These are phyloP conservation scores for Candida schatavii DNA, from an alignment of 805 yeast genomes.

Conservation along the genomic window DNA sequence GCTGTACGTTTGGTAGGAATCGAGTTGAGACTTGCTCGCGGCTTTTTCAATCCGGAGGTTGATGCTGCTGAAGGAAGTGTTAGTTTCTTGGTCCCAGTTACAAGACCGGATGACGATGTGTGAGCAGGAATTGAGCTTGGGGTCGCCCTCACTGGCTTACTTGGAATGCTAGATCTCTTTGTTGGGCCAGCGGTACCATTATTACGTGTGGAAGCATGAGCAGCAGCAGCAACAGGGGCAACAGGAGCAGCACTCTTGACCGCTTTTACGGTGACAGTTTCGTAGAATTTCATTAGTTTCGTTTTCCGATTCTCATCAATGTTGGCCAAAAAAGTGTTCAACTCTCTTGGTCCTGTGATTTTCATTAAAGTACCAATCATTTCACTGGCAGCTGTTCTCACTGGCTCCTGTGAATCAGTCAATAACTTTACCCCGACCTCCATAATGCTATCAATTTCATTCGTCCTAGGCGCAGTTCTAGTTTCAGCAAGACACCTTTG, in stretches of 20 bases:
- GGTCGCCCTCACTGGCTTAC: conserved; percentile 11
- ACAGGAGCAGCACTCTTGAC: neutral
- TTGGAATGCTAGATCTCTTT: conserved; percentile 17
- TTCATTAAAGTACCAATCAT: conserved; percentile 80
- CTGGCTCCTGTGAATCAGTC: conserved; percentile 80
- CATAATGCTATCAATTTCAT: conserved; percentile 58
- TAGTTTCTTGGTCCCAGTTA: conserved; percentile 8
- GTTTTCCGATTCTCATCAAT: conserved; percentile 71
- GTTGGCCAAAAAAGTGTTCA: conserved; percentile 58
- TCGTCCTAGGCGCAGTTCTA: conserved; percentile 42
- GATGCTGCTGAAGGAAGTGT: conserved; percentile 10
- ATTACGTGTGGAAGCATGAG: conserved; percentile 2
- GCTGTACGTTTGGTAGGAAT: conserved; percentile 70
- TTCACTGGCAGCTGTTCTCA: conserved; percentile 74
- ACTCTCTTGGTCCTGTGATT: conserved; percentile 70
- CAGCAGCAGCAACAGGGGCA: conserved; percentile 5
- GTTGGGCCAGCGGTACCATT: conserved; percentile 10
- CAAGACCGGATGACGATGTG: conserved; percentile 12
- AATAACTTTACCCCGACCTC: conserved; percentile 59
- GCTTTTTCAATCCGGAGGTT: conserved; percentile 6
- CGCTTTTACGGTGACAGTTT: conserved; percentile 53
- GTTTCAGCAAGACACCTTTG: conserved; percentile 60
- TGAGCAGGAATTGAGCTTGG: conserved; percentile 12
- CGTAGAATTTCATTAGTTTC: conserved; percentile 61
- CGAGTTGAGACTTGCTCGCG: conserved; percentile 17